Conservation (phyloP, 192 early-diverging fungal genomes). For the Entomortierella parvispora region DNA sequence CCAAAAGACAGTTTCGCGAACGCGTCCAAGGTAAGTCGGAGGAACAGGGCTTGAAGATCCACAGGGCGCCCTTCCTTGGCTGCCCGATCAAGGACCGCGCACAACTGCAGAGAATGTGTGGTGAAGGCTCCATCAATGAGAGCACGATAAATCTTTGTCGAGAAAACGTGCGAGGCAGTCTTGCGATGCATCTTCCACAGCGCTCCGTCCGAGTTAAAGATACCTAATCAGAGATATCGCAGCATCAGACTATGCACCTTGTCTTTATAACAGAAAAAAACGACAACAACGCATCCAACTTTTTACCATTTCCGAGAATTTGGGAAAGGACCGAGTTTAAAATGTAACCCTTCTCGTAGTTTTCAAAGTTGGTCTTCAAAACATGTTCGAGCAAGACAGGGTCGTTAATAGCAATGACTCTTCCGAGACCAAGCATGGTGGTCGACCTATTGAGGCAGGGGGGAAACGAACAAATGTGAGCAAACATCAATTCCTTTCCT, state of each 20-base stretch:
- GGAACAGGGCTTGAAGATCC: conserved; percentile 58
- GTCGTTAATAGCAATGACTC: conserved; percentile 45
- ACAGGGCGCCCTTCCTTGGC: conserved; percentile 24
- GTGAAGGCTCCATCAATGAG: conserved; percentile 42
- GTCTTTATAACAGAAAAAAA: neutral
- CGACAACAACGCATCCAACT: neutral
- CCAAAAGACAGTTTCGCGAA: conserved; percentile 60
- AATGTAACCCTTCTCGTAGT: conserved; percentile 45
- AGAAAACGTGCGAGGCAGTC: conserved; percentile 47
- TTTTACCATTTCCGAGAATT: conserved; percentile 48
- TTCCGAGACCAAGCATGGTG: conserved; percentile 38
- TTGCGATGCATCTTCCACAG: conserved; percentile 48
- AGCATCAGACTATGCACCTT: no score
- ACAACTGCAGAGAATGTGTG: conserved; percentile 25
- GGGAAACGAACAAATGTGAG: no score
- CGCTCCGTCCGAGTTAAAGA: conserved; percentile 48
- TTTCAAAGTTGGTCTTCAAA: conserved; percentile 53
- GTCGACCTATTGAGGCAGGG: conserved; percentile 22
- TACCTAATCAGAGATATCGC: conserved; percentile 18
- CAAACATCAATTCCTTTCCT: neutral
- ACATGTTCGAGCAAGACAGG: conserved; percentile 44
- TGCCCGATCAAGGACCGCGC: conserved; percentile 25
- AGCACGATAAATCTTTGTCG: conserved; percentile 45
- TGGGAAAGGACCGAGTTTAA: conserved; percentile 26
- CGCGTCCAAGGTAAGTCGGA: conserved; percentile 57